A percentile compares a stretch with the other conserved stretches of the same genome.
Conservation (phyloP, 2,329 filamentous ascomycete species). For the Aspergillus japonicus region DNA sequence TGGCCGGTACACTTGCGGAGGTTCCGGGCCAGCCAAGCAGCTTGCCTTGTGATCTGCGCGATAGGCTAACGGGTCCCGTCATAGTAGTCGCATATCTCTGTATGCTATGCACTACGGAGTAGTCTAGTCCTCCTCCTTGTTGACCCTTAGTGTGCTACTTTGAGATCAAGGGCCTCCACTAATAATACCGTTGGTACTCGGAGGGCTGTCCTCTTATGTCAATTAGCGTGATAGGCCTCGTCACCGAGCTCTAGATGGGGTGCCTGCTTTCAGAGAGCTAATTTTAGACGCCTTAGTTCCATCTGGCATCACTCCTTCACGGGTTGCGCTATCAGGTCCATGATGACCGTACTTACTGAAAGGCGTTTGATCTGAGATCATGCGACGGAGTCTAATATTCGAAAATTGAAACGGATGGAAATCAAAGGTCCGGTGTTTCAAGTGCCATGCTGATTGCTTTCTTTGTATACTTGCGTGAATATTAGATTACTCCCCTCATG, state of each 20-base stretch:
- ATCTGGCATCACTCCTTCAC: neutral
- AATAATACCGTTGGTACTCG: neutral
- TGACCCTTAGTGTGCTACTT: neutral
- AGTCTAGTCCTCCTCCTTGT: neutral
- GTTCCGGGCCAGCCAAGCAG: neutral
- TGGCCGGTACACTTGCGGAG: conserved; percentile 1
- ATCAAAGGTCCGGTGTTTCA: neutral
- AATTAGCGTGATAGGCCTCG: neutral
- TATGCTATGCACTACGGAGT: no score
- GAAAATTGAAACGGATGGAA: neutral
- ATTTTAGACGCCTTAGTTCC: neutral
- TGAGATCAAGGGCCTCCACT: neutral
- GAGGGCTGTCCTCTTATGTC: neutral
- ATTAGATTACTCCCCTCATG: no score
- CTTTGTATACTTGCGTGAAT: no score
- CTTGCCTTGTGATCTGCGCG: conserved; percentile 8
- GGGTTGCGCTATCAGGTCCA: neutral
- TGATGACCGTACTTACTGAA: neutral
- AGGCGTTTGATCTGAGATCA: neutral
- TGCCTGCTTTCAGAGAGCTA: neutral
- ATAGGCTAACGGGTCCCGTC: neutral
- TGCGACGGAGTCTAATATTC: neutral
- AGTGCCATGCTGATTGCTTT: neutral
- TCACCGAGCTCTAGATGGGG: neutral
- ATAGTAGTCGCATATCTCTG: neutral